Conservation (phyloP, 345 rosid species). For the Populus pruinosa region DNA sequence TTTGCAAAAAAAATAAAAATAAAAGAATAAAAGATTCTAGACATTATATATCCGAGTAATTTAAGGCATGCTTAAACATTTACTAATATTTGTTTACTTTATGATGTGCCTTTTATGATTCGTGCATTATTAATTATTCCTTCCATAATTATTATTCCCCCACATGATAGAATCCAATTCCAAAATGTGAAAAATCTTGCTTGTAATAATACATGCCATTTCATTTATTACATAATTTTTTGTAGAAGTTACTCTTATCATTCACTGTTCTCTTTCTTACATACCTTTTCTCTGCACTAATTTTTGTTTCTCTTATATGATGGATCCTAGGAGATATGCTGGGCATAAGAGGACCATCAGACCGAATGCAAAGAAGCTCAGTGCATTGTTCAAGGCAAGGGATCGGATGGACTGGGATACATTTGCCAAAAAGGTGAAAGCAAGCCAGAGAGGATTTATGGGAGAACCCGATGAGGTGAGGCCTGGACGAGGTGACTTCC, state of each 20-base stretch:
- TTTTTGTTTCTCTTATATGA: not conserved
- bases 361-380: slow-evolving; percentile 87
- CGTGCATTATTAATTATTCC: not conserved
- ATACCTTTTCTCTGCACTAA: not conserved
- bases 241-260: no score
- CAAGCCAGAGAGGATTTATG: slow-evolving; percentile 90
- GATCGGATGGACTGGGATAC: slow-evolving; percentile 73
- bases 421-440: slow-evolving; percentile 78
- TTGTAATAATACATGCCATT: not conserved
- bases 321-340: slow-evolving; percentile 67
- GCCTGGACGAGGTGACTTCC: slow-evolving; percentile 86
- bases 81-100: not conserved
- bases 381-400: slow-evolving; percentile 66
- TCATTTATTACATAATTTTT: not conserved
- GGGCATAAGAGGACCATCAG: slow-evolving; percentile 96
- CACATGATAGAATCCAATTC: not conserved
- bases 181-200: not conserved
- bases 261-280: not conserved
- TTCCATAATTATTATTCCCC: not conserved
- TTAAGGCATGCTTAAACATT: not conserved
- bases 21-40: no score
- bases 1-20: not conserved
- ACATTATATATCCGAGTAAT: no score
- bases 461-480: slow-evolving; percentile 93
- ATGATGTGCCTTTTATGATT: no score